Evolutionary conservation across 257 asterid genomes (phyloP).

Genomic region (Rhazya stricta): DNA sequence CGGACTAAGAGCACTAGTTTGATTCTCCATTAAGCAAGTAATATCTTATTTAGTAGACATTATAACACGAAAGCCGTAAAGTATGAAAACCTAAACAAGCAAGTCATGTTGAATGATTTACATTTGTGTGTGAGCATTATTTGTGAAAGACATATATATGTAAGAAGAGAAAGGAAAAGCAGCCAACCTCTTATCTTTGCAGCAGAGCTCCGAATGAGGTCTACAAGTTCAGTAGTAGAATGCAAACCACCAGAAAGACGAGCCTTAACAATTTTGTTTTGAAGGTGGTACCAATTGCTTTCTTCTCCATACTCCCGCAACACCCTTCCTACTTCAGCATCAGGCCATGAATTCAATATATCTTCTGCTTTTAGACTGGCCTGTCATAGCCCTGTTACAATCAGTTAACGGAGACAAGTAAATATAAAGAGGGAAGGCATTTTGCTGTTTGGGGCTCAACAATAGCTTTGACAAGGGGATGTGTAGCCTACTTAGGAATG

Average conservation of each 20-base stretch:
- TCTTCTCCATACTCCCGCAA: constrained; percentile 94
- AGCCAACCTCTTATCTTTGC: constrained; percentile 58
- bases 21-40: not conserved
- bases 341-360: constrained; percentile 91
- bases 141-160: not conserved
- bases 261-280: constrained; percentile 70
- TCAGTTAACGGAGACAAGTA: constrained; percentile 40
- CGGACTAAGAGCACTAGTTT: not conserved
- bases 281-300: constrained; percentile 79
- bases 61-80: not conserved
- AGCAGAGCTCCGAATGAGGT: constrained; percentile 69
- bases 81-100: not conserved
- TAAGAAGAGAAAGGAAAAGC: constrained; percentile 4
- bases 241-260: constrained; percentile 82
- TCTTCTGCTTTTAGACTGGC: constrained; percentile 89
- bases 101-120: not conserved
- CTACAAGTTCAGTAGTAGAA: constrained; percentile 74
- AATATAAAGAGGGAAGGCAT: not conserved
- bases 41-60: not conserved
- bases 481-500: not conserved
- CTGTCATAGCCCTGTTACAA: constrained; percentile 67
- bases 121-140: not conserved
- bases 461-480: not conserved
- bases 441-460: not conserved
- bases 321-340: constrained; percentile 72